A percentile compares a stretch with the other conserved stretches of the same genome.
phyloP scores from a whole-genome alignment of 352 stramenopile genomes.

The Pythium volutum region DNA sequence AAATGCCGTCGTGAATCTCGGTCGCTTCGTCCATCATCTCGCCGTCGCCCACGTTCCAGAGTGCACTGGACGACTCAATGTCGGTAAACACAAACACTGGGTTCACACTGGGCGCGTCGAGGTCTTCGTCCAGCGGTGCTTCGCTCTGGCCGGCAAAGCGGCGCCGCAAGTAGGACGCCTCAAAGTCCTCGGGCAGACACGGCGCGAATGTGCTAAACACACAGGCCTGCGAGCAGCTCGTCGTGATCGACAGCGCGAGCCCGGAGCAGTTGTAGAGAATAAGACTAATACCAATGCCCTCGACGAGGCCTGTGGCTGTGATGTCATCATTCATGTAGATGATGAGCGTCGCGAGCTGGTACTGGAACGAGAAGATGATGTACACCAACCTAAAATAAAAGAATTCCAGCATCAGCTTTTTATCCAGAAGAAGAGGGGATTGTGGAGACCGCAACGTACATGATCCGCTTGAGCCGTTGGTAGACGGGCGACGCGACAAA shows the following conservation, averaged over 20 bases:
- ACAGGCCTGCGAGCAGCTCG: constrained; percentile 17
- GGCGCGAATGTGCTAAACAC: constrained; percentile 6
- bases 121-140: background rate
- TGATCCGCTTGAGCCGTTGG: constrained; percentile 26
- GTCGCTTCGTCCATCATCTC: constrained; percentile 31
- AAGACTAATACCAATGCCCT: constrained; percentile 2
- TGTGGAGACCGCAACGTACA: constrained; percentile 9
- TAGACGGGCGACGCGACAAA: constrained; percentile 32
- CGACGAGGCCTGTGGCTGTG: background rate
- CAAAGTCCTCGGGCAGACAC: constrained; percentile 20
- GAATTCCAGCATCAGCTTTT: background rate
- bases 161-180: background rate
- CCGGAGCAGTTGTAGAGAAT: constrained; percentile 13
- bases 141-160: background rate
- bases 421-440: background rate
- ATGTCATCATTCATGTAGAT: background rate
- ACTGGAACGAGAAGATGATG: constrained; percentile 22
- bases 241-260: constrained; percentile 15
- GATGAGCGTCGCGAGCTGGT: constrained; percentile 18
- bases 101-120: constrained; percentile 8
- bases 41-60: constrained; percentile 23
- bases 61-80: constrained; percentile 16
- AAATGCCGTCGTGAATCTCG: constrained; percentile 33
- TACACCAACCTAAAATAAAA: constrained; percentile 22
- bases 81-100: constrained; percentile 38